phyloP scores from a whole-genome alignment of 2,329 filamentous ascomycete genomes.

The Leptographium galeiforme region DNA sequence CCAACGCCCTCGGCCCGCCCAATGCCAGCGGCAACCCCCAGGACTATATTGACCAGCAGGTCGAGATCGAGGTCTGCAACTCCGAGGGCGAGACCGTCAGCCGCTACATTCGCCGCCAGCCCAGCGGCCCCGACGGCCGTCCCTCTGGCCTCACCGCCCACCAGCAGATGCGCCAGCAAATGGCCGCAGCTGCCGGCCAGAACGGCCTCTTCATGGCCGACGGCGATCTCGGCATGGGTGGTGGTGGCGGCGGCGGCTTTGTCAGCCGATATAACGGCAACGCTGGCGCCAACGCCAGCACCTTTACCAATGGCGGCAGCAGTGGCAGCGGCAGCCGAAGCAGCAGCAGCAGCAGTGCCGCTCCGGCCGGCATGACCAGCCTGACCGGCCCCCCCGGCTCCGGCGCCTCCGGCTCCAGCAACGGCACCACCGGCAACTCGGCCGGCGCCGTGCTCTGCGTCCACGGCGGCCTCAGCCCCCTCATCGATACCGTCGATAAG shows the following conservation, averaged over 20 bases:
- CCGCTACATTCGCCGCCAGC: conserved; percentile 36
- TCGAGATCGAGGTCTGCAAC: conserved; percentile 89
- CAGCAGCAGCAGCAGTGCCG: conserved; percentile 10
- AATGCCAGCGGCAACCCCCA: conserved; percentile 32
- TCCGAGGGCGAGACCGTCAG: conserved; percentile 68
- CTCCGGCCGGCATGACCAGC: conserved; percentile 6
- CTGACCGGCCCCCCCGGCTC: conserved; percentile 59
- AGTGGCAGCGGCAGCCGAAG: not conserved
- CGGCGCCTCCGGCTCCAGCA: conserved; percentile 58
- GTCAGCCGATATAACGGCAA: not conserved
- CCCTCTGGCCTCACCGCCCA: conserved; percentile 3
- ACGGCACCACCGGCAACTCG: conserved; percentile 49
- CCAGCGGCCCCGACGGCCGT: conserved; percentile 26
- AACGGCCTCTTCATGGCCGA: not conserved
- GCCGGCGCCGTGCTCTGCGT: conserved; percentile 87
- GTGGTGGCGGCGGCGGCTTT: conserved; percentile 1
- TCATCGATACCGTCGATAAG: conserved; percentile 90
- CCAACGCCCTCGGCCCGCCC: conserved; percentile 41
- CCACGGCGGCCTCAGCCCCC: conserved; percentile 80
- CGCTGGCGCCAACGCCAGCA: conserved; percentile 3
- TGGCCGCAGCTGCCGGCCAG: not conserved
- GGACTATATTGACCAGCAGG: conserved; percentile 50
- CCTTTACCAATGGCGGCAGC: conserved; percentile 11
- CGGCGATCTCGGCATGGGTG: not conserved
- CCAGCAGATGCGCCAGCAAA: conserved; percentile 14